Evolutionary conservation across 257 asterid species (phyloP).

Genomic region (Solanum lycopersicoides): DNA sequence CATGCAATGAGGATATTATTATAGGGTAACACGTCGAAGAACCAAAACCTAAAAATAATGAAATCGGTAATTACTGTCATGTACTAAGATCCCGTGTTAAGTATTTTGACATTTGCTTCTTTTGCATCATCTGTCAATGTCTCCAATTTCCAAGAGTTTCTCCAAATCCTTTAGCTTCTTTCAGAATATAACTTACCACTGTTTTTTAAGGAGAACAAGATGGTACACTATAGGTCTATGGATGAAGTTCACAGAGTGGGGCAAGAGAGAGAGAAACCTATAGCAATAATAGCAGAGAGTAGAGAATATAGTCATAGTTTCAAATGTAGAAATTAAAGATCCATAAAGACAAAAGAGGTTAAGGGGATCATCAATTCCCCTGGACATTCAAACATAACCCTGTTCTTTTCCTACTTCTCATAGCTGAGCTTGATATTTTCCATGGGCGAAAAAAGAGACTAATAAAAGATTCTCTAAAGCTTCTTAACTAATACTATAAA

Average conservation of each 20-base stretch:
- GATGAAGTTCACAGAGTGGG: neutral
- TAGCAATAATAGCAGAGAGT: neutral
- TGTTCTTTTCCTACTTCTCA: neutral
- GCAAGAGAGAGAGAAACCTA: neutral
- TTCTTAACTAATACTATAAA: neutral
- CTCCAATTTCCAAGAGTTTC: neutral
- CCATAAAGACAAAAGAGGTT: neutral
- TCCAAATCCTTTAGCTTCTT: neutral
- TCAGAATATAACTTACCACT: neutral
- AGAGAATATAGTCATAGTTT: neutral
- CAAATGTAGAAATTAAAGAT: neutral
- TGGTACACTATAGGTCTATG: neutral
- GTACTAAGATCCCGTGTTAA: neutral
- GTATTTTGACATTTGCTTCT: neutral
- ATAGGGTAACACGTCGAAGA: neutral
- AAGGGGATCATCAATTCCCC: neutral
- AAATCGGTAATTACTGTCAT: neutral
- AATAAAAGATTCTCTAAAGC: neutral
- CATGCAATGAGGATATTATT: neutral
- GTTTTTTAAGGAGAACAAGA: neutral
- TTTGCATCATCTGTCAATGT: neutral
- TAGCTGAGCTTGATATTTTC: neutral
- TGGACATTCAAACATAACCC: neutral
- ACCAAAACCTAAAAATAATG: neutral
- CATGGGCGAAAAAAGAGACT: neutral